Base-by-base conservation (phyloP, 257 asterid species). In the Penstemon davidsonii region DNA sequence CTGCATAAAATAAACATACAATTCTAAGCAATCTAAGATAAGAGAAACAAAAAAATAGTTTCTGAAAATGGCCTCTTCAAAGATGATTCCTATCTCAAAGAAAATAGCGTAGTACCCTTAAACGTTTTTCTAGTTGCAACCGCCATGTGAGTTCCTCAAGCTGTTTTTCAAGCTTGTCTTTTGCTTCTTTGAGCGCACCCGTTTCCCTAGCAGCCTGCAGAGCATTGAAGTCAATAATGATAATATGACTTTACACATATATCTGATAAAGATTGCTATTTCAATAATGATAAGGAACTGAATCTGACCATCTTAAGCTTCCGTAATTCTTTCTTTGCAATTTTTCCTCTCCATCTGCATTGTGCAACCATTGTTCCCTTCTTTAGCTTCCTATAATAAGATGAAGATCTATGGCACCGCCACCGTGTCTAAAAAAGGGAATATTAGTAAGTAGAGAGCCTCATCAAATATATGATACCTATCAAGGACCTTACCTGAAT, bases 111-210 rank as follows among this genome's bases (percentile, higher is more conserved):
- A 25, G 33, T 81, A 93, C 97, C 87, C 96, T 87, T 71, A 90
- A 66, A 67, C 99, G 97, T 70, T 90, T 93, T 83, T 90, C 99
- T 65, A 93, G 94, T 73, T 93, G 97, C 81, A 93, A 79, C 63
- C 97, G 95, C 97, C 96, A 90, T 5, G 96, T 90, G 63, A 90
- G 94, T 61, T 93, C 99, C 87, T 93, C 99, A 62, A 90, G 78
- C 75, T 90, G 96, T 76, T 90, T 93, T 68, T 93, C 97, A 69
- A 93, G 96, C 89, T 93, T 93, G 79, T 93, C 97, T 84, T 93
- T 93, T 62, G 99, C 99, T 86, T 93, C 97, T 87, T 87, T 90
- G 75, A 93, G 92, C 40, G 96, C 97, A 78, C 99, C 99, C 18
- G 99, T 93, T 61, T 93, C 99, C 78, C 96, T 88, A 47, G 99